phyloP scores from a whole-genome alignment of 2,329 filamentous ascomycete species.

The Colletotrichum lupini region DNA sequence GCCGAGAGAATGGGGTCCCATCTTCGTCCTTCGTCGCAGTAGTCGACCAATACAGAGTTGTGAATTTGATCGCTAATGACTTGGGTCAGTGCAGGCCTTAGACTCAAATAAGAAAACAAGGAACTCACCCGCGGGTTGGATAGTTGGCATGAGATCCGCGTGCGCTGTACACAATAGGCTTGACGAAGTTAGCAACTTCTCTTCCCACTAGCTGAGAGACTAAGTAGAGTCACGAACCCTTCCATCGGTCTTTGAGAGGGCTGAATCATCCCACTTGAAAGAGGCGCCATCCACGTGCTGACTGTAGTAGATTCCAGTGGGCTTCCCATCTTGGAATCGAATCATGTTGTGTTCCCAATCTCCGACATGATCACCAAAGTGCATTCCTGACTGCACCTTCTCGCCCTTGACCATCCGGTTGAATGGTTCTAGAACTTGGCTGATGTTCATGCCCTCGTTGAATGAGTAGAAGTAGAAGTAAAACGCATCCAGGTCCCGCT shows the following conservation, averaged over 20 bases:
- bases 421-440: constrained; percentile 45
- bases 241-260: constrained; percentile 39
- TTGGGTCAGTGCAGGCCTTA: background rate
- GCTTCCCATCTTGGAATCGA: constrained; percentile 43
- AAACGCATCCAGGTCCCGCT: constrained; percentile 44
- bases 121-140: constrained; percentile 41
- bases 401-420: constrained; percentile 38
- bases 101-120: fast-evolving
- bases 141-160: constrained; percentile 50
- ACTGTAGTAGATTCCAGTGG: constrained; percentile 43
- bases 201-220: fast-evolving
- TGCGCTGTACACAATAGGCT: constrained; percentile 49
- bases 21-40: constrained; percentile 45
- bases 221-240: constrained; percentile 38
- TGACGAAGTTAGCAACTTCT: background rate
- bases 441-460: constrained; percentile 45
- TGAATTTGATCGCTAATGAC: constrained; percentile 44
- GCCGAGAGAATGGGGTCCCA: constrained; percentile 50
- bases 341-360: constrained; percentile 48
- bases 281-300: constrained; percentile 42
- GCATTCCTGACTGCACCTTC: constrained; percentile 37
- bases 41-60: constrained; percentile 45
- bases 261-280: constrained; percentile 43
- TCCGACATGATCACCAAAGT: constrained; percentile 45
- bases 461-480: constrained; percentile 50